Base-by-base conservation (phyloP, 2,329 filamentous ascomycete species). In the Aspergillus clavatus region DNA sequence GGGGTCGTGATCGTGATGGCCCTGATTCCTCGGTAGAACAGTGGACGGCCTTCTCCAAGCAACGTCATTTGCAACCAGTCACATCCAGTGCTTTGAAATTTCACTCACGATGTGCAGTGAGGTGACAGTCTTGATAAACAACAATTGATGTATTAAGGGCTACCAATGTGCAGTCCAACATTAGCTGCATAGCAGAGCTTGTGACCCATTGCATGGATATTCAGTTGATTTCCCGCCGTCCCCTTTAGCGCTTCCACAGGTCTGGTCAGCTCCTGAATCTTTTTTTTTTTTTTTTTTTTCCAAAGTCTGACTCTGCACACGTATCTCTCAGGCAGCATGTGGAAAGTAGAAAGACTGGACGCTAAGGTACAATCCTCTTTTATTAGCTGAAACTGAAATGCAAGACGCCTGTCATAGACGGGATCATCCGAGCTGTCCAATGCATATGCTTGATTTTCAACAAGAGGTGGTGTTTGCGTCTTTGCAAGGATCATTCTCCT, bases 391-490 rank as follows among this genome's bases (percentile, higher is more conserved):
- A 39, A 45, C 19, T 42, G 39, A 37, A 39, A 45, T 41, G 48
- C 42, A 52, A n/a, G 37, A 52, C 52, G 54, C 55, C 54, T 48
- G 55, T 55, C 55, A 56, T 57, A 37, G 40, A 55, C 55, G 53
- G 53, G 46, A 56, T 50, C 48, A 55, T 55, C 55, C 53, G 55
- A 55, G 46, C 44, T 46, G 46, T 50, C 40, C 43, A 43, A 11
- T 7, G 46, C 48, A 45, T 40, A 38, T 42, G 31, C 31, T 42
- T 46, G 31, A 40, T 40, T 49, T 42, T 42, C 28, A 22, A 40
- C 28, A 46, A 56, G 40, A 52, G 52, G 55, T 53, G 52, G 51
- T 47, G 54, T 56, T 56, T 47, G 50, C 47, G 47, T 38, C 45
- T 46, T 43, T 21, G 42, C 43, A 39, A 45, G 44, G 47, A 46